These are phyloP conservation scores for Verticillium longisporum DNA, from an alignment of 2,329 filamentous ascomycete genomes.

Conservation along the genomic window DNA sequence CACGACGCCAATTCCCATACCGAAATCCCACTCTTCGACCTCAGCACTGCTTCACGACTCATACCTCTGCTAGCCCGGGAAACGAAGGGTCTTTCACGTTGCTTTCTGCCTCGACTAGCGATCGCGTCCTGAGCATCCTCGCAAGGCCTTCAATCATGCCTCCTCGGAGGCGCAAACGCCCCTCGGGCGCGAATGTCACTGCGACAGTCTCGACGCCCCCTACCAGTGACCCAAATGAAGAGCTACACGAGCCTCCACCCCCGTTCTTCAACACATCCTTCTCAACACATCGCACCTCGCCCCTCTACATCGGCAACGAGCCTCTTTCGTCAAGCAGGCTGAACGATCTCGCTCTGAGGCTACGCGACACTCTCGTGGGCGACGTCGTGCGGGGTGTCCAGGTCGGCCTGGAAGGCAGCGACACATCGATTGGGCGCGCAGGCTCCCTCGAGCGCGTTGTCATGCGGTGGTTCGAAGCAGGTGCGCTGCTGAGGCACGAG, in stretches of 20 bases:
- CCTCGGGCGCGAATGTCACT: background rate
- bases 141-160: background rate
- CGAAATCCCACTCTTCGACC: too few relatives aligned
- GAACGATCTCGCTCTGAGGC: conserved; percentile 33
- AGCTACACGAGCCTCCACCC: conserved; percentile 16
- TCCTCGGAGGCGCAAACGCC: background rate
- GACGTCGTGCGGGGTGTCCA: conserved; percentile 56
- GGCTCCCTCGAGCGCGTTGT: conserved; percentile 39
- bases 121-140: background rate
- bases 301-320: conserved; percentile 39
- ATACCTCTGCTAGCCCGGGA: too few relatives aligned
- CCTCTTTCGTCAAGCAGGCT: conserved; percentile 31
- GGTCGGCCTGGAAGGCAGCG: conserved; percentile 37
- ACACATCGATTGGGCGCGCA: conserved; percentile 28
- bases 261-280: conserved; percentile 54
- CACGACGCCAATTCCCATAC: too few relatives aligned
- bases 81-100: too few relatives aligned
- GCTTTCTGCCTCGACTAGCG: too few relatives aligned
- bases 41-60: too few relatives aligned
- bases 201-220: background rate
- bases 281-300: conserved; percentile 48
- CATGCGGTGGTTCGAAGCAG: conserved; percentile 37
- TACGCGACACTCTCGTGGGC: conserved; percentile 49
- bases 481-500: conserved; percentile 22
- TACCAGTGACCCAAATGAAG: conserved; percentile 1